Evolutionary conservation across 2,329 filamentous ascomycete species (phyloP).

Genomic region (Cadophora gregata): DNA sequence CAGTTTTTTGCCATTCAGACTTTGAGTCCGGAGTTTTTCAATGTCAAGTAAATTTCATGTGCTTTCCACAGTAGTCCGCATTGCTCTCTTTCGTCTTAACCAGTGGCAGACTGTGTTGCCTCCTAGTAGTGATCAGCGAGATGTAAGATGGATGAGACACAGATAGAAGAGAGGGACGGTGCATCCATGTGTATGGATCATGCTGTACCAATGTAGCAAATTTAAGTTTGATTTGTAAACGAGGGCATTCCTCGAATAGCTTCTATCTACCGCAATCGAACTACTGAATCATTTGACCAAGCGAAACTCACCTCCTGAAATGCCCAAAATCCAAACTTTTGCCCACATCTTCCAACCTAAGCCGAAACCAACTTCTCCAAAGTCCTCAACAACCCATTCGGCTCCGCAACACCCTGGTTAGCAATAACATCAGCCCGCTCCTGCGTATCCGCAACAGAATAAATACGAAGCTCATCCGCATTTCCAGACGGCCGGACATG

Average conservation of each 20-base stretch:
- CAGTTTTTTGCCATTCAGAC: neutral
- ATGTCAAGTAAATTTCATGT: neutral
- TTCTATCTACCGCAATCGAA: no score
- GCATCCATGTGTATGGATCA: no score
- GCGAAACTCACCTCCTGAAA: neutral
- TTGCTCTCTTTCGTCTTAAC: neutral
- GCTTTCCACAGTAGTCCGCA: neutral
- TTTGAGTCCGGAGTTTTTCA: neutral
- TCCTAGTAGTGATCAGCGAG: neutral
- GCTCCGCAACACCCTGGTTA: constrained; percentile 39
- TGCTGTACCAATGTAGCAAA: no score
- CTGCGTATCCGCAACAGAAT: constrained; percentile 43
- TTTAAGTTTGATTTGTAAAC: no score
- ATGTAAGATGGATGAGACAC: no score
- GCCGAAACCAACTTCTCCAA: constrained; percentile 33
- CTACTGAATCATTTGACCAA: no score
- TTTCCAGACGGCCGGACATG: constrained; percentile 46
- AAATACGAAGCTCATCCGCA: constrained; percentile 46
- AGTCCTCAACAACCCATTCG: constrained; percentile 41
- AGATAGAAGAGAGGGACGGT: no score
- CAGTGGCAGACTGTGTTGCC: neutral
- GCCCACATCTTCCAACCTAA: neutral
- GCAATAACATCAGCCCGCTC: constrained; percentile 43
- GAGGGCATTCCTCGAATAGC: no score
- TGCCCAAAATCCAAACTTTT: neutral